Evolutionary conservation across 2,329 filamentous ascomycete species (phyloP), one percentile per base, ranked within the genome.

Genomic region (Peltaster fructicola): DNA sequence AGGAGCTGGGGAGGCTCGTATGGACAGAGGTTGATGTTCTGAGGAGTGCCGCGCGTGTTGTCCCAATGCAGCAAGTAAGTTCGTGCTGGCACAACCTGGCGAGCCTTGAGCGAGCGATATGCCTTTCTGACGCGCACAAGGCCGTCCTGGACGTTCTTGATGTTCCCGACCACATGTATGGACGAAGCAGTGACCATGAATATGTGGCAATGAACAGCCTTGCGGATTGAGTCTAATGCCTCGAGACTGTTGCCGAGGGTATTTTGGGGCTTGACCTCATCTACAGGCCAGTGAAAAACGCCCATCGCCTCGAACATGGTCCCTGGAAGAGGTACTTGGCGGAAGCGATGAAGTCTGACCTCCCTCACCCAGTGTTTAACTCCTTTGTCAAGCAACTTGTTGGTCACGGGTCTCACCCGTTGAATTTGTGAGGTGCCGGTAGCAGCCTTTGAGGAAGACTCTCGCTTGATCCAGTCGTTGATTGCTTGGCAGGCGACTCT

Each of bases 281-380:
- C 41, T 1, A 38, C 32, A 3, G 58, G 59, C 60, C 58, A 63
- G 11, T 54, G 36, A 25, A 61, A 60, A 1, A 48, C 35, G 8
- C 56, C 42, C 14, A 47, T 42, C 3, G 38, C 35, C 3, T 32
- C 33, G 20, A 44, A 44, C 4, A 23, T 22, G 17, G 30, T 31
- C 20, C 35, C 29, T 4, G 20, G 23, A 1, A 38, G 38, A 8
- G 44, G 44, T 20, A 30, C 21, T 14, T 40, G 42, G 1, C 44
- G 37, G 22, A 32, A 47, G 2, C 27, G 24, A 23, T 39, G 37
- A 9, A 24, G 26, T 17, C 25, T 28, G 17, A 48, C 37, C 14
- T 38, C 37, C n/a, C 25, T 30, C 11, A 22, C 18, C 38, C 38
- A 45, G 14, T 30, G 30, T 18, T 31, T 41, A 27, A 44, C 36